These are phyloP conservation scores for Cutaneotrichosporon mucoides DNA, from an alignment of 1,284 basidiomycete species.

Conservation along the genomic window DNA sequence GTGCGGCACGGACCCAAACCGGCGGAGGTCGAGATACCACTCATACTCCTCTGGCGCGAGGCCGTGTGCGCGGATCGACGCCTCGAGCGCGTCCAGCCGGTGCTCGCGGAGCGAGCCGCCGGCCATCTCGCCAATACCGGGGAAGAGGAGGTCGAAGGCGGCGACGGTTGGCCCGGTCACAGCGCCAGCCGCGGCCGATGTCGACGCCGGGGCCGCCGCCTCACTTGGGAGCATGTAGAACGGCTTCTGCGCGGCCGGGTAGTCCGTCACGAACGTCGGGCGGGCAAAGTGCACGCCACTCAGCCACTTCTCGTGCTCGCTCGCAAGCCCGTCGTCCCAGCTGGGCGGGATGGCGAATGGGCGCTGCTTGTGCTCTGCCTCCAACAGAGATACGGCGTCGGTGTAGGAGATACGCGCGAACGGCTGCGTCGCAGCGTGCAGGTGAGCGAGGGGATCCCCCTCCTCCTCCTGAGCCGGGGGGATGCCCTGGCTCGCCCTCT, in stretches of 20 bases:
- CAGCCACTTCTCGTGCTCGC: constrained; percentile 90
- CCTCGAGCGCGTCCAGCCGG: constrained; percentile 58
- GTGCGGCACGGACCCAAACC: constrained; percentile 75
- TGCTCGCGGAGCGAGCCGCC: constrained; percentile 92
- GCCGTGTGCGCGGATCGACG: constrained; percentile 56
- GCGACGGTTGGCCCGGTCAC: constrained; percentile 60
- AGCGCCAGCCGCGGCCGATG: not conserved
- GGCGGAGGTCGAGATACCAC: constrained; percentile 82
- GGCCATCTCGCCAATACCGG: constrained; percentile 79
- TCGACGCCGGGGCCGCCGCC: no score
- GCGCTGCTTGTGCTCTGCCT: constrained; percentile 44
- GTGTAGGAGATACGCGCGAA: constrained; percentile 70
- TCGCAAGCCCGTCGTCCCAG: constrained; percentile 71
- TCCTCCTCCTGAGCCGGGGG: not conserved
- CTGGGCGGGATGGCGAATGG: constrained; percentile 58
- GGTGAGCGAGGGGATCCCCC: constrained; percentile 21
- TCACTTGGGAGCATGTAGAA: constrained; percentile 81
- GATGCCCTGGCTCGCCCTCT: not conserved
- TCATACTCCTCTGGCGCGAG: constrained; percentile 59
- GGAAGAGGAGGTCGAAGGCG: constrained; percentile 92
- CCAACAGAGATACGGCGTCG: constrained; percentile 65
- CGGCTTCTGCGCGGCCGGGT: constrained; percentile 76
- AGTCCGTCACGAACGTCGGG: constrained; percentile 89
- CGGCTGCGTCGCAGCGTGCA: constrained; percentile 24
- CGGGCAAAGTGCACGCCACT: constrained; percentile 55